A percentile compares a stretch with the other conserved stretches of the same genome.
phyloP scores from a whole-genome alignment of 768 basidiomycete species.

The Suillus bovinus region DNA sequence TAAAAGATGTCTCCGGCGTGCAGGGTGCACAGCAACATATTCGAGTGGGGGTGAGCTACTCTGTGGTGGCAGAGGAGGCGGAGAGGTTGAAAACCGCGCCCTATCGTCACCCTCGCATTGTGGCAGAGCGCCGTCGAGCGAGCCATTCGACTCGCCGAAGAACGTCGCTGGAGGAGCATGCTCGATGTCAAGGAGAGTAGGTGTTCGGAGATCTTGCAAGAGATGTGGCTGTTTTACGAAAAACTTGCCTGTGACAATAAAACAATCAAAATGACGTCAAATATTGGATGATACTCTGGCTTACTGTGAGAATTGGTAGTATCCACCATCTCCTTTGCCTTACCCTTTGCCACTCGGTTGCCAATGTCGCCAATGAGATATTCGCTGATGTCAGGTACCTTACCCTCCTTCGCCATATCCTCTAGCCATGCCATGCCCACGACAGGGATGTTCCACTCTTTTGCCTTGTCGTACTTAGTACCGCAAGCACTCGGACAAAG shows the following conservation, averaged over 20 bases:
- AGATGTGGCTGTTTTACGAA: slow-evolving; percentile 24
- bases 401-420: slow-evolving; percentile 54
- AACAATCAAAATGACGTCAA: neutral
- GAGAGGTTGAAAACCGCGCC: slow-evolving; percentile 16
- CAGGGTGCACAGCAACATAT: neutral
- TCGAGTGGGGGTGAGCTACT: slow-evolving; percentile 29
- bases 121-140: slow-evolving; percentile 25
- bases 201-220: slow-evolving; percentile 20
- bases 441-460: slow-evolving; percentile 78
- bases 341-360: slow-evolving; percentile 24
- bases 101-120: slow-evolving; percentile 15
- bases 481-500: slow-evolving; percentile 73
- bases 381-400: slow-evolving; percentile 38
- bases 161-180: slow-evolving; percentile 1
- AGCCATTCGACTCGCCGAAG: slow-evolving; percentile 38
- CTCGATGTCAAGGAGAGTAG: slow-evolving; percentile 6
- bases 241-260: slow-evolving; percentile 13
- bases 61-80: slow-evolving; percentile 23
- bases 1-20: slow-evolving; percentile 3
- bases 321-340: slow-evolving; percentile 36
- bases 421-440: slow-evolving; percentile 72
- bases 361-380: slow-evolving; percentile 31
- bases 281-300: neutral
- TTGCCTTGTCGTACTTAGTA: slow-evolving; percentile 75
- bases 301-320: slow-evolving; percentile 43